Conservation (phyloP, 2,329 filamentous ascomycete genomes). For the Neoarthrinium moseri region DNA sequence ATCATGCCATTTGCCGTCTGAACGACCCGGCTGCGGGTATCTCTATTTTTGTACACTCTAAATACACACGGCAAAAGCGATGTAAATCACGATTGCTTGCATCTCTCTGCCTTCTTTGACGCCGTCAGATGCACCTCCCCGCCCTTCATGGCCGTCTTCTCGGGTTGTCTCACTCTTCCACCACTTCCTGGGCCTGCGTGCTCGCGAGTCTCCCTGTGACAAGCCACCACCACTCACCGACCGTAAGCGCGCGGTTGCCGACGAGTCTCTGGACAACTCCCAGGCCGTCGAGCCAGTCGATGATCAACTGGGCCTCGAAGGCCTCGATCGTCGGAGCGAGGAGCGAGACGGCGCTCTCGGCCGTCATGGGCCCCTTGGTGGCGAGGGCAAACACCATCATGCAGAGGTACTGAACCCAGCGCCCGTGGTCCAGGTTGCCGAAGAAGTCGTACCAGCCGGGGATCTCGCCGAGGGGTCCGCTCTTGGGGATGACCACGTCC, state of each 20-base stretch:
- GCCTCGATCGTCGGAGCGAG: slow-evolving; percentile 59
- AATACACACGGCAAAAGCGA: too few species aligned
- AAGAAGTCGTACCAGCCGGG: slow-evolving; percentile 75
- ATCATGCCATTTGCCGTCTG: too few species aligned
- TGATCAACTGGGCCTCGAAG: slow-evolving; percentile 60
- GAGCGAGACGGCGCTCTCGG: slow-evolving; percentile 50
- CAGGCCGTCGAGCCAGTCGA: slow-evolving; percentile 56
- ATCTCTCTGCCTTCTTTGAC: too few species aligned
- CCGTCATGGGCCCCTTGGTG: slow-evolving; percentile 57
- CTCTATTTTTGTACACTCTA: too few species aligned
- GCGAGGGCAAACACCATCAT: slow-evolving; percentile 63
- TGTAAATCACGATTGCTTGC: too few species aligned
- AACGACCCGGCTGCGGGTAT: too few species aligned
- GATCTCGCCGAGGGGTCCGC: slow-evolving; percentile 46
- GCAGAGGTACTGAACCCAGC: slow-evolving; percentile 65
- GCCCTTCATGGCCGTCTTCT: too few species aligned
- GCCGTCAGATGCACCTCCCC: too few species aligned
- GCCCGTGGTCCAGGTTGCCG: slow-evolving; percentile 52
- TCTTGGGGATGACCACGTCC: slow-evolving; percentile 38
- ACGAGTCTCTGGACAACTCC: slow-evolving; percentile 48
- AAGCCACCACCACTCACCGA: slow-evolving; percentile 69
- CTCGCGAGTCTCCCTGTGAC: slow-evolving; percentile 40
- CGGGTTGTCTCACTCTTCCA: not conserved
- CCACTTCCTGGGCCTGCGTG: slow-evolving; percentile 12
- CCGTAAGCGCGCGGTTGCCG: slow-evolving; percentile 39